A percentile compares a stretch with the other conserved stretches of the same genome.
These are phyloP conservation scores for Neurospora africana DNA, from an alignment of 495 filamentous ascomycete species.

Conservation along the genomic window DNA sequence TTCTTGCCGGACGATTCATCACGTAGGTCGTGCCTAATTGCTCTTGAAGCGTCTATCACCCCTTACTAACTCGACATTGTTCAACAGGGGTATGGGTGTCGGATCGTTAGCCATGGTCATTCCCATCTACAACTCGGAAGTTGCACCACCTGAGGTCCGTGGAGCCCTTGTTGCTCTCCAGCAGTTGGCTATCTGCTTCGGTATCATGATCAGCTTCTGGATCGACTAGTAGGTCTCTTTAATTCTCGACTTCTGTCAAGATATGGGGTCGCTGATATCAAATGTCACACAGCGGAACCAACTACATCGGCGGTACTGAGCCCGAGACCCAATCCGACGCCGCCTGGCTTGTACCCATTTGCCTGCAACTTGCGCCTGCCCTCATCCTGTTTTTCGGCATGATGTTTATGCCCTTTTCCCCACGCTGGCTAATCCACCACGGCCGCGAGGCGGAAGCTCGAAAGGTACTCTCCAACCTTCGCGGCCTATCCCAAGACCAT, in stretches of 20 bases:
- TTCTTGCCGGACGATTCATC: slow-evolving; percentile 67
- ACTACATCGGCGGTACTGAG: slow-evolving; percentile 66
- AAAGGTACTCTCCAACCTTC: slow-evolving; percentile 55
- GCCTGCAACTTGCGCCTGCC: slow-evolving; percentile 51
- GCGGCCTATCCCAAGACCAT: slow-evolving; percentile 47
- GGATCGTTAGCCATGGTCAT: slow-evolving; percentile 58
- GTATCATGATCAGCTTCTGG: slow-evolving; percentile 80
- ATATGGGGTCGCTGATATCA: slow-evolving; percentile 9
- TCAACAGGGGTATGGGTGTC: slow-evolving; percentile 51
- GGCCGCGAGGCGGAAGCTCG: slow-evolving; percentile 61
- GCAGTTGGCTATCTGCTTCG: slow-evolving; percentile 72
- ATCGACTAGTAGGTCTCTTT: slow-evolving; percentile 48
- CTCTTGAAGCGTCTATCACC: neutral
- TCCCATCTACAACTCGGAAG: slow-evolving; percentile 61
- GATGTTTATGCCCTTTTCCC: slow-evolving; percentile 72
- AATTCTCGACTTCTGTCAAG: neutral
- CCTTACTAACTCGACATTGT: neutral
- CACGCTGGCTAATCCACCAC: slow-evolving; percentile 69
- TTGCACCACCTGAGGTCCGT: slow-evolving; percentile 48
- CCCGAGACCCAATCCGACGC: slow-evolving; percentile 50
- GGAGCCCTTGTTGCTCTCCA: slow-evolving; percentile 69
- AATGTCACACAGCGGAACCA: slow-evolving; percentile 38
- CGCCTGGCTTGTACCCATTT: slow-evolving; percentile 59
- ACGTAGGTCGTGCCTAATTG: slow-evolving; percentile 30
- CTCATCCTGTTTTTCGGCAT: slow-evolving; percentile 57